Evolutionary conservation across 768 basidiomycete genomes (phyloP).

Genomic region (Trichaptum fuscoviolaceum): DNA sequence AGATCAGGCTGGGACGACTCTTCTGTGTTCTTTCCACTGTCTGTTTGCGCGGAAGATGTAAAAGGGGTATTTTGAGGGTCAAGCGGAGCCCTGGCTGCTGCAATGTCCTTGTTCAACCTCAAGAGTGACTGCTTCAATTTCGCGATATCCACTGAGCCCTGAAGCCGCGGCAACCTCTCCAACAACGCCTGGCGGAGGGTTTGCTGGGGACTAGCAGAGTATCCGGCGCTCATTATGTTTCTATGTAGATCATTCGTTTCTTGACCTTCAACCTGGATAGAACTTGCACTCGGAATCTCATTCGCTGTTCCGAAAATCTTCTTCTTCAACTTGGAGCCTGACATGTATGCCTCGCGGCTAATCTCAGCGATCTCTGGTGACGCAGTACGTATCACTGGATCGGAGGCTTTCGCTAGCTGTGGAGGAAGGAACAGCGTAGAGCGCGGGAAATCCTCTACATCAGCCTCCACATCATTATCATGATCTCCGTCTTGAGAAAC

Average conservation of each 20-base stretch:
- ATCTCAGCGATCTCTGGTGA: neutral
- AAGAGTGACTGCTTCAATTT: neutral
- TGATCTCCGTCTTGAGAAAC: neutral
- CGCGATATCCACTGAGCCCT: neutral
- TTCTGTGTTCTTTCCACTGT: no score
- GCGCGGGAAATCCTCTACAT: neutral
- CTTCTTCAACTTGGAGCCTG: neutral
- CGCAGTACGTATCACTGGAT: neutral
- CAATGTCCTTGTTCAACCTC: no score
- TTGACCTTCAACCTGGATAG: neutral
- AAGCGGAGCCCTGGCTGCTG: no score
- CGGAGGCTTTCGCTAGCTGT: neutral
- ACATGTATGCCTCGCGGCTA: neutral
- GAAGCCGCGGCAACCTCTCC: neutral
- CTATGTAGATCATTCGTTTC: neutral
- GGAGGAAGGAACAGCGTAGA: neutral
- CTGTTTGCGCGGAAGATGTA: no score
- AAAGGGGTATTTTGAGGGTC: no score
- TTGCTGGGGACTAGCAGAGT: no score
- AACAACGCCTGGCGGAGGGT: neutral
- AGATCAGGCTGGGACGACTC: no score
- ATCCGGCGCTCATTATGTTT: neutral
- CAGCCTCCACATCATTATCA: neutral
- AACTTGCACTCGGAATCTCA: neutral
- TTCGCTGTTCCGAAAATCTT: neutral